Evolutionary conservation across 306 rosid species (phyloP).

Genomic region (Sicyos edulis): DNA sequence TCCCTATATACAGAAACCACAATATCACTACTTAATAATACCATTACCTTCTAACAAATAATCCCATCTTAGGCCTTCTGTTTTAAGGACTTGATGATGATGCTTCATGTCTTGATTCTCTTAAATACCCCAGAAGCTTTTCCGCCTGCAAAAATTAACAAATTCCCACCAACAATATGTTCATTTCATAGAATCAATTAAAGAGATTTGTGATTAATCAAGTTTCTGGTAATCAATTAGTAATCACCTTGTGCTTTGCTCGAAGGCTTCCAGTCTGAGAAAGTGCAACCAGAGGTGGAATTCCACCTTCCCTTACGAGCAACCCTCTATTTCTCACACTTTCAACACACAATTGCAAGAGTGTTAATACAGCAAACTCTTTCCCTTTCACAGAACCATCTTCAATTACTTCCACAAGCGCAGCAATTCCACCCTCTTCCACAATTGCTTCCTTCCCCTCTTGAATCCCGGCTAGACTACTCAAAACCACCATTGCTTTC

Average conservation of each 20-base stretch:
- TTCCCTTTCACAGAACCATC: constrained; percentile 87
- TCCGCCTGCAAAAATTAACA: constrained; percentile 68
- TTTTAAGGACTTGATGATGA: constrained; percentile 56
- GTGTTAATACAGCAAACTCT: constrained; percentile 77
- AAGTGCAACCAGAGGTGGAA: constrained; percentile 86
- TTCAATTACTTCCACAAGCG: constrained; percentile 81
- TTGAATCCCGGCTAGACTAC: constrained; percentile 57
- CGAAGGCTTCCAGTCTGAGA: constrained; percentile 70
- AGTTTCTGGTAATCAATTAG: neutral
- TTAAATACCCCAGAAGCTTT: constrained; percentile 80
- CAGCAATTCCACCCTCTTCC: constrained; percentile 83
- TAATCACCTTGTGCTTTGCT: constrained; percentile 78
- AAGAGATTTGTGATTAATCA: neutral
- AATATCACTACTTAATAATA: constrained; percentile 37
- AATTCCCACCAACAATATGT: neutral
- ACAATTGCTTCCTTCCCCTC: constrained; percentile 79
- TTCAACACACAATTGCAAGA: constrained; percentile 70
- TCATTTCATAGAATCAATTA: neutral
- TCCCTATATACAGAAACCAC: constrained; percentile 37
- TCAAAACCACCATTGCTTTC: constrained; percentile 95
- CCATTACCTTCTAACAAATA: constrained; percentile 37
- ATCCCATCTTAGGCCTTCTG: constrained; percentile 1
- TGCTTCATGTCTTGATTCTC: constrained; percentile 90
- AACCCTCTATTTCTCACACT: constrained; percentile 65
- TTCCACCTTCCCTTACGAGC: constrained; percentile 89